Conservation (phyloP, 2,329 filamentous ascomycete species). For the Neonectria magnoliae region DNA sequence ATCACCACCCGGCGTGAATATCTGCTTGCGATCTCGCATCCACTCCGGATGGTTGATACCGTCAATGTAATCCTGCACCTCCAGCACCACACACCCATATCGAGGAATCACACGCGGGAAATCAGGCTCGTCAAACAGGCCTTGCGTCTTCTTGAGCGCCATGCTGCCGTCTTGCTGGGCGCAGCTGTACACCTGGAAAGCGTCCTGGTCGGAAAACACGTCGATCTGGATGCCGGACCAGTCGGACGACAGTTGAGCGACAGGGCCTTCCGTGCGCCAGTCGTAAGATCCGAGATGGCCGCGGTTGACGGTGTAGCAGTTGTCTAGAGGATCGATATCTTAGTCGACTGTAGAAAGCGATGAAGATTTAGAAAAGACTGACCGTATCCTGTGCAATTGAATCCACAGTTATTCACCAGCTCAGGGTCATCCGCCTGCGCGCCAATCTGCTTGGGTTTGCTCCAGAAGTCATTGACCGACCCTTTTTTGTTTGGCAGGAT, state of each 20-base stretch:
- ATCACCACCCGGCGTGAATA: slow-evolving; percentile 67
- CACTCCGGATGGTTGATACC: slow-evolving; percentile 92
- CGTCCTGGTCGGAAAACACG: slow-evolving; percentile 84
- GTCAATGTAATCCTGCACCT: slow-evolving; percentile 94
- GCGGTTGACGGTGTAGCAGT: slow-evolving; percentile 75
- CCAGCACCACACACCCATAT: slow-evolving; percentile 89
- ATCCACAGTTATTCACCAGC: slow-evolving; percentile 79
- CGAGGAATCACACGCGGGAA: slow-evolving; percentile 73
- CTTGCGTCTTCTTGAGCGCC: slow-evolving; percentile 76
- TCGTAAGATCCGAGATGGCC: slow-evolving; percentile 65
- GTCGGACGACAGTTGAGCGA: slow-evolving; percentile 74
- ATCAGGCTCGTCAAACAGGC: slow-evolving; percentile 62
- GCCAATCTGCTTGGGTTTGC: slow-evolving; percentile 80
- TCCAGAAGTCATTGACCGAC: slow-evolving; percentile 86
- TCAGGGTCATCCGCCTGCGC: slow-evolving; percentile 71
- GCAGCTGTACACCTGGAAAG: slow-evolving; percentile 90
- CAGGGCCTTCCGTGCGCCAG: slow-evolving; percentile 69
- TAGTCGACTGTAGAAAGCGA: not conserved
- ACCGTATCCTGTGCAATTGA: slow-evolving; percentile 87
- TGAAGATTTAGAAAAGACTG: slow-evolving; percentile 41
- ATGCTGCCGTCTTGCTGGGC: slow-evolving; percentile 77
- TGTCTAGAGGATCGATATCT: slow-evolving; percentile 57
- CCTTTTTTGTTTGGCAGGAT: slow-evolving; percentile 75
- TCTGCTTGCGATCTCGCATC: slow-evolving; percentile 72
- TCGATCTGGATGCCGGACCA: slow-evolving; percentile 88